A percentile compares a stretch with the other conserved stretches of the same genome.
These are phyloP conservation scores for Starmerella riodocensis DNA, from an alignment of 805 yeast species.

Conservation along the genomic window DNA sequence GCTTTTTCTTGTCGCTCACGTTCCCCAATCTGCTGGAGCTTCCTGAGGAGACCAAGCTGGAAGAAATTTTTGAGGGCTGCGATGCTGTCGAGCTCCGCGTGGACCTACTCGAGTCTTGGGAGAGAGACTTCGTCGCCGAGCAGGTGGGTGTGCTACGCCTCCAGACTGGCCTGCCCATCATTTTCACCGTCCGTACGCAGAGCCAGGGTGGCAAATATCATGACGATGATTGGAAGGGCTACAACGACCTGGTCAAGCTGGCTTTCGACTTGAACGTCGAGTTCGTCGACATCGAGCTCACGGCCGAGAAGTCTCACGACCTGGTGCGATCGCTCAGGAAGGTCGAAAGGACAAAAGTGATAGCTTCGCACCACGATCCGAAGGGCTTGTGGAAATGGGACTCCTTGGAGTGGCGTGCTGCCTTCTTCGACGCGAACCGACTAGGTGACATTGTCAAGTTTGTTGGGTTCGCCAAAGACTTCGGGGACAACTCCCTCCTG, in stretches of 20 bases:
- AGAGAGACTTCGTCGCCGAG: slow-evolving; percentile 45
- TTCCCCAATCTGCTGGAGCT: slow-evolving; percentile 39
- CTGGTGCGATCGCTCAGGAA: slow-evolving; percentile 38
- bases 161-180: slow-evolving; percentile 54
- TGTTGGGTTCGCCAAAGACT: slow-evolving; percentile 57
- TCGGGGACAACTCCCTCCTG: slow-evolving; percentile 55
- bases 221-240: slow-evolving; percentile 37
- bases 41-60: slow-evolving; percentile 18
- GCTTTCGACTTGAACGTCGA: slow-evolving; percentile 72
- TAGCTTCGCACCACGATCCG: slow-evolving; percentile 75
- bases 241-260: slow-evolving; percentile 40
- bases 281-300: slow-evolving; percentile 66
- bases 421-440: slow-evolving; percentile 52
- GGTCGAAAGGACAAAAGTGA: slow-evolving; percentile 51
- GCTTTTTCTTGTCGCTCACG: slow-evolving; percentile 63
- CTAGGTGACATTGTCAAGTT: slow-evolving; percentile 66
- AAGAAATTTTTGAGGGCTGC: slow-evolving; percentile 50
- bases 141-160: slow-evolving; percentile 62
- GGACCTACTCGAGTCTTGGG: slow-evolving; percentile 44
- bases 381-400: slow-evolving; percentile 51
- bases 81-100: slow-evolving; percentile 76
- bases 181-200: slow-evolving; percentile 65
- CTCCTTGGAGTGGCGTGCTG: slow-evolving; percentile 58
- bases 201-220: slow-evolving; percentile 77
- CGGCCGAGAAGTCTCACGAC: slow-evolving; percentile 37